Evolutionary conservation across 106 monocot species (phyloP).

Genomic region (Xerophyta viscosa): DNA sequence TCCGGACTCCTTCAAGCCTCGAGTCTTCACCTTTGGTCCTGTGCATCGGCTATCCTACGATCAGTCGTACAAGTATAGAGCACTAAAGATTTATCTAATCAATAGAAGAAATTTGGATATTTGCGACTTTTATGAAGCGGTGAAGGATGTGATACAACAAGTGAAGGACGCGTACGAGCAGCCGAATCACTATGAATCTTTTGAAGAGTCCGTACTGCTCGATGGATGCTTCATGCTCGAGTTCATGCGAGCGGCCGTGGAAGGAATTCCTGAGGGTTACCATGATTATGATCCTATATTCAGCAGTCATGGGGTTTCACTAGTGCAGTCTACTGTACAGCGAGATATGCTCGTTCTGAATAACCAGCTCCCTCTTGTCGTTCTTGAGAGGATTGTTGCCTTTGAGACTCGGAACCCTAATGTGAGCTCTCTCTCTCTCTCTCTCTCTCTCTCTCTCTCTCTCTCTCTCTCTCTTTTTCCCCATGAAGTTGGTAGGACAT

Average conservation of each 20-base stretch:
- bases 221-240: constrained; percentile 40
- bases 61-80: constrained; percentile 25
- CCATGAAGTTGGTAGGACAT: no score
- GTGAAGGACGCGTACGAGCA: constrained; percentile 17
- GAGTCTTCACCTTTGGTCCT: constrained; percentile 25
- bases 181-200: constrained; percentile 1
- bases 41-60: constrained; percentile 19
- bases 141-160: not conserved
- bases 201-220: constrained; percentile 13
- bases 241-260: constrained; percentile 1
- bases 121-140: not conserved
- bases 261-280: not conserved
- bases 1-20: constrained; percentile 12
- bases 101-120: not conserved
- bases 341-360: constrained; percentile 24
- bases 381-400: constrained; percentile 2
- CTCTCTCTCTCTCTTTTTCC: no score
- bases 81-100: constrained; percentile 11
- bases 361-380: constrained; percentile 20
- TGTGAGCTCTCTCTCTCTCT: no score
- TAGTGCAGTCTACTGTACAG: constrained; percentile 13
- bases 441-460: no score
- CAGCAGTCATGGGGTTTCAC: constrained; percentile 5
- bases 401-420: not conserved
- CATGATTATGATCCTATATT: constrained; percentile 7